Evolutionary conservation across 371 early-diverging fungal genomes (phyloP).

Genomic region (Mucor sp.): DNA sequence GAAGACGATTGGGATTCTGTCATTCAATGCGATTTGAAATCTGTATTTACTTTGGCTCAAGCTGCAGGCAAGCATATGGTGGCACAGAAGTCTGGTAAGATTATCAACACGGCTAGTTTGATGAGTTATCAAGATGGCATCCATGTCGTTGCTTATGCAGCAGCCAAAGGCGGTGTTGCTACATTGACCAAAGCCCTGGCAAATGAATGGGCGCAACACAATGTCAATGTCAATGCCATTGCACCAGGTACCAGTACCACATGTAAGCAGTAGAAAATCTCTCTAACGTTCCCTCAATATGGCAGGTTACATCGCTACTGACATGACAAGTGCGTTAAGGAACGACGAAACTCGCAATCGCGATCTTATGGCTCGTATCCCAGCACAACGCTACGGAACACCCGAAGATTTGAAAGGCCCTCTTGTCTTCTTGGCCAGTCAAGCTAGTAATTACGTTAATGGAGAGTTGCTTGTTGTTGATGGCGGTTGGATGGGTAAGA

Average conservation of each 20-base stretch:
- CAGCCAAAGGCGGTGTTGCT: constrained; percentile 15
- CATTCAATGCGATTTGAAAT: constrained; percentile 35
- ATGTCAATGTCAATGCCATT: constrained; percentile 57
- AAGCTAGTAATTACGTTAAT: constrained; percentile 46
- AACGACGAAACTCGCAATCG: constrained; percentile 22
- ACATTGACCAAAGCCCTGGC: constrained; percentile 11
- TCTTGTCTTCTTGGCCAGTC: constrained; percentile 43
- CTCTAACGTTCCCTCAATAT: background rate
- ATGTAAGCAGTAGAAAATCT: too few relatives aligned
- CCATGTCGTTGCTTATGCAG: constrained; percentile 23
- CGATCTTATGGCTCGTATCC: constrained; percentile 38
- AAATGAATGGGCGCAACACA: constrained; percentile 19
- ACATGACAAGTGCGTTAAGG: constrained; percentile 47
- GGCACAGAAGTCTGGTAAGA: constrained; percentile 26
- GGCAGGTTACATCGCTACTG: constrained; percentile 54
- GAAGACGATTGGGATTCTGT: constrained; percentile 39
- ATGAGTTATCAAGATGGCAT: constrained; percentile 37
- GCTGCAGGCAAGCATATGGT: constrained; percentile 32
- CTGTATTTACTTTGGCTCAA: constrained; percentile 33
- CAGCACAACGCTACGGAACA: constrained; percentile 49
- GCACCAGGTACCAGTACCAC: constrained; percentile 41
- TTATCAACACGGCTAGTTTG: constrained; percentile 34
- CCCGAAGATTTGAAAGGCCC: constrained; percentile 55
- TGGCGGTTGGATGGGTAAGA: constrained; percentile 47
- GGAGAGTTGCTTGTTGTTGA: constrained; percentile 55